Conservation (phyloP, 768 basidiomycete species). For the Dacryopinax primogenitus region DNA sequence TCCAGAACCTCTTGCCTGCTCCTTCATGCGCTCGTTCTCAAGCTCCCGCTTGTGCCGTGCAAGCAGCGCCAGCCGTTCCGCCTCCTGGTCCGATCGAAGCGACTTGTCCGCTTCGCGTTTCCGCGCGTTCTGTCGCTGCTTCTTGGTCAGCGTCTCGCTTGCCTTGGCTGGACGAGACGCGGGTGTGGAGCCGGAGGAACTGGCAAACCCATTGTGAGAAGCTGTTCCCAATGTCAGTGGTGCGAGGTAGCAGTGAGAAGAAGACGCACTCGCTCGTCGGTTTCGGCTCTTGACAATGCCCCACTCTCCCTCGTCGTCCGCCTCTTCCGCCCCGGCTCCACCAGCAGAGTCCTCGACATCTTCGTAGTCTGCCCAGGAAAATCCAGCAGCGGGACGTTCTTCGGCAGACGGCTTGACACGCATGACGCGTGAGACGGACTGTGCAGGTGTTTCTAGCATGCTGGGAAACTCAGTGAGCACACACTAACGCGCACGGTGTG, state of each 20-base stretch:
- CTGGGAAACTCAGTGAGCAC: constrained; percentile 27
- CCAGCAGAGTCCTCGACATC: constrained; percentile 34
- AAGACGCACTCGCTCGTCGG: constrained; percentile 25
- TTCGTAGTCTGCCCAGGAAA: constrained; percentile 69
- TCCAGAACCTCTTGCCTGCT: constrained; percentile 12
- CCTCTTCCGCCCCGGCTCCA: constrained; percentile 50
- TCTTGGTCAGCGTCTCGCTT: constrained; percentile 45
- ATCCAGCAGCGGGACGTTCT: constrained; percentile 44
- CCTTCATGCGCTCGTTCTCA: constrained; percentile 42
- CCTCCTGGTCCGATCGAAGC: constrained; percentile 43
- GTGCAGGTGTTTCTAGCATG: constrained; percentile 49
- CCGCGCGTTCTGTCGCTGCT: constrained; percentile 55
- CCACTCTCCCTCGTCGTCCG: constrained; percentile 60
- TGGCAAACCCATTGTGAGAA: constrained; percentile 13
- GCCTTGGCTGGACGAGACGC: constrained; percentile 23
- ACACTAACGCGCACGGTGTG: too few relatives aligned
- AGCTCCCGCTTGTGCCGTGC: constrained; percentile 48
- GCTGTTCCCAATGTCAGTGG: neutral
- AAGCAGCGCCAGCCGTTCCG: constrained; percentile 37
- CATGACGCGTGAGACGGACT: constrained; percentile 52
- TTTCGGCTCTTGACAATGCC: constrained; percentile 52
- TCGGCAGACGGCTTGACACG: constrained; percentile 40
- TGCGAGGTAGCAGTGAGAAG: neutral
- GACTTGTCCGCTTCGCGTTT: constrained; percentile 46
- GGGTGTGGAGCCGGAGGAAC: constrained; percentile 14